Evolutionary conservation across 208 protist species (phyloP), one percentile per base, ranked within the genome.

Genomic region (Trypanosoma boissoni): DNA sequence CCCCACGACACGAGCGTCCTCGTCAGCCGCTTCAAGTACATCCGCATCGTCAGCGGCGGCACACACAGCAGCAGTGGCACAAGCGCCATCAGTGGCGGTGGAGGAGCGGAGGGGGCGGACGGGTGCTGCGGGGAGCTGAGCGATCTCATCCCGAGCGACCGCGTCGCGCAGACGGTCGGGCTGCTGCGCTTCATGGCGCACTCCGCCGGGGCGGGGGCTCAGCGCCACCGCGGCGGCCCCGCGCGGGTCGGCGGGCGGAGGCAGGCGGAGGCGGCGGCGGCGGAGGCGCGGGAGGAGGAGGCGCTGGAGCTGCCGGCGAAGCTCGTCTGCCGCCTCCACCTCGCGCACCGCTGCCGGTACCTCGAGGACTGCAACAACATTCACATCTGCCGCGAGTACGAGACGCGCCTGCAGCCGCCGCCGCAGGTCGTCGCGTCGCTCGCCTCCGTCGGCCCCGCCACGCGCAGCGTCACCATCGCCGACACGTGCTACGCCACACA

Each of bases 331-430:
- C 80, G 89, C 24, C 76, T 95, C 23, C 89, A 95, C 64, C 65
- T 92, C 21, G 76, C 83, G 10, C 86, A 91, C 57, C 85, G 86
- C 58, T 95, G 89, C 73, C 86, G 86, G 12, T 95, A 95, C 71
- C 64, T 92, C 8, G 83, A 94, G 46, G 86, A 95, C 64, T 95
- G 89, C 75, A 95, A 95, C 62, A 95, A 95, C 64, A 89, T 95
- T 49, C 89, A 95, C 68, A 77, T 95, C 49, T 95, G 89, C 72
- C 89, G 84, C 54, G 83, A 91, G 64, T 90, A 80, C 53, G 83
- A 94, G 45, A 44, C 80, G 12, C 79, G 69, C 32, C 72, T 94
- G 46, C 87, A 86, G 51, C 87, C 81, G 3, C 84, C 87, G 21
- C 79, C 83, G 21, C 74, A 91, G 32, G 65, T 88, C 45, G 58